Base-by-base conservation (phyloP, 768 basidiomycete species). In the Tylopilus sp. region DNA sequence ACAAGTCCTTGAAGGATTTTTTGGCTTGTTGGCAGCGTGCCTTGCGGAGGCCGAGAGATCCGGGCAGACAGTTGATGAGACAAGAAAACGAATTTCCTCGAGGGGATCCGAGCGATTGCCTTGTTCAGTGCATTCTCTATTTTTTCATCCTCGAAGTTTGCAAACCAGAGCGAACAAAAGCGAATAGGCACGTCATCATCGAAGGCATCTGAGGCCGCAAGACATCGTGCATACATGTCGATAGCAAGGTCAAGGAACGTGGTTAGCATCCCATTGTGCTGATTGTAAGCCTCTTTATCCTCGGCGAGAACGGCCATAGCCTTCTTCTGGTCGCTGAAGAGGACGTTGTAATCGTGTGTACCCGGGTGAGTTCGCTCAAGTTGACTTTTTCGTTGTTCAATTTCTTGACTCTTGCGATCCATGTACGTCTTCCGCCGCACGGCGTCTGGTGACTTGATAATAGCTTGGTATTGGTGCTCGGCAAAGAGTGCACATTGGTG, bases 21-120 rank as follows among this genome's bases (percentile, higher is more conserved):
- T 61, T 93, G 91, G 47, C 73, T 75, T 38, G 68, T 55, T 6
- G 69, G 52, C 31, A 69, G 31, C 3, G 62, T 43, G 21, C 64
- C 59, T 23, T 66, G 48, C 9, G 65, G 56, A 15, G 74, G 51
- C 40, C 72, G 79, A 12, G 86, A 80, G 26, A 98, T 76, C 8
- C 95, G 82, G n/a, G 95, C 94, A 0, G 93, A 85, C 5, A 99
- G 80, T 69, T 99, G 97, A 69, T 95, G 92, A 73, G 91, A 85
- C 48, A 98, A 77, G 68, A 93, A 91, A 40, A 95, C 79, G 62
- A 98, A 88, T 67, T 98, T 98, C 53, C 81, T 78, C 0, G 94
- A 90, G 1, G 94, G 89, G 35, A 95, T 79, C 2, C 77, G 73
- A 42, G 69, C 68, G 9, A 93, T 65, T 2, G 82, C 78, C 1